Evolutionary conservation across 202 grass and related monocot genomes (phyloP), one percentile per base, ranked within the genome.

Genomic region (Sporobolus alterniflorus): DNA sequence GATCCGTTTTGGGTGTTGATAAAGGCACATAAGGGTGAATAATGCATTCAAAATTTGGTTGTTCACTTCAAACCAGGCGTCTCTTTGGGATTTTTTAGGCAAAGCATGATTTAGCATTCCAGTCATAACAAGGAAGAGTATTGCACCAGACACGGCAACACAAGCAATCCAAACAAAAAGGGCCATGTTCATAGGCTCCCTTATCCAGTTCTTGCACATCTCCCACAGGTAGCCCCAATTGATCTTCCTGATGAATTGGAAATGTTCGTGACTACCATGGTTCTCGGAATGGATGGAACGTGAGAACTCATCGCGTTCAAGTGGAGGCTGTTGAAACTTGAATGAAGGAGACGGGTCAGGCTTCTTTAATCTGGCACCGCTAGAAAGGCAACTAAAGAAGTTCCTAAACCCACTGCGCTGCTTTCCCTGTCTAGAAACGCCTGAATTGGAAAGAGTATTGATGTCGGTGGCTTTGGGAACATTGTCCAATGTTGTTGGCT

Each of bases 21-120:
- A 99, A 64, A 99, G 90, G 71, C 96, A 99, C 96, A 99, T 96
- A 29, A 99, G 89, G 26, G 96, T 99, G 85, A 99, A 99, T 78
- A 99, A 79, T 67, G 96, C 96, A 89, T 99, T 99, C 74, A 99
- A 41, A 64, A 99, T 99, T 86, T 99, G 96, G 75, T 99, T 99
- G 85, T 99, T 99, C 77, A 99, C 91, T 90, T 99, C 96, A 89
- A 99, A 99, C 96, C 93, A 99, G 65, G 83, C 59, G 14, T 99
- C 81, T 54, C 93, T 92, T 76, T 94, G 83, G 12, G 96, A 83
- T 89, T 99, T 99, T 32, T 11, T 85, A 44, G 93, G 91, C 76
- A 99, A 81, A 60, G 42, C 85, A 63, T 1, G 84, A 88, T 96
- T 96, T 68, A 99, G 72, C 96, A 99, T 99, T 78, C 96, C 96